Evolutionary conservation across 2,329 filamentous ascomycete genomes (phyloP).

Genomic region (Thelonectria olida): DNA sequence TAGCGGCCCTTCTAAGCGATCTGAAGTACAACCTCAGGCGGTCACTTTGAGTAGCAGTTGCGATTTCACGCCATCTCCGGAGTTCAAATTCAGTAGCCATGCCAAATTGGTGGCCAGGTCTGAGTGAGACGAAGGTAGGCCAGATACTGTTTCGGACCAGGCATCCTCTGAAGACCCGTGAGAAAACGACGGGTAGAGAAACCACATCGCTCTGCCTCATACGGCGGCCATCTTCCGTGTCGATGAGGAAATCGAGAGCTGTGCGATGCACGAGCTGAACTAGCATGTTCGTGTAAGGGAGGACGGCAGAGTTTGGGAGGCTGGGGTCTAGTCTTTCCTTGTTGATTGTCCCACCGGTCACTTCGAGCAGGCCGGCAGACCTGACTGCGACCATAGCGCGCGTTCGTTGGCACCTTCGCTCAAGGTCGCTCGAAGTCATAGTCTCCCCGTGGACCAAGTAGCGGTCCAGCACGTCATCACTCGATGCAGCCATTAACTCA

Average conservation of each 20-base stretch:
- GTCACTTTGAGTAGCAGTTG: too few species aligned
- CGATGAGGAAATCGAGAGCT: background rate
- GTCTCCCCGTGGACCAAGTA: background rate
- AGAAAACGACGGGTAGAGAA: background rate
- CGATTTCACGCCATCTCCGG: too few species aligned
- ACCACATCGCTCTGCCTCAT: background rate
- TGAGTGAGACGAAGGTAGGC: background rate
- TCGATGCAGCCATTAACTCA: background rate
- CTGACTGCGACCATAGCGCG: background rate
- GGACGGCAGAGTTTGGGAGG: background rate
- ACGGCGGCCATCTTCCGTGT: background rate
- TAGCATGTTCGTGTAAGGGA: too few species aligned
- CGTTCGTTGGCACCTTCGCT: background rate
- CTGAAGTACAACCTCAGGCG: too few species aligned
- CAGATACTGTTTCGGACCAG: background rate
- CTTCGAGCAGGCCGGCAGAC: background rate
- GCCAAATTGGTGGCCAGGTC: too few species aligned
- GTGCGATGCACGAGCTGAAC: constrained; percentile 6
- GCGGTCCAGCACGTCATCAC: background rate
- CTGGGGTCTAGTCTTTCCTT: background rate
- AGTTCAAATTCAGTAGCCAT: too few species aligned
- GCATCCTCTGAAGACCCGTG: background rate
- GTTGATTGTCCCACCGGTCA: background rate
- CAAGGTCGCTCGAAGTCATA: background rate
- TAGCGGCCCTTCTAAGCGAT: too few species aligned